These are phyloP conservation scores for Crithidia fasciculata DNA, from an alignment of 208 protist species.

Conservation along the genomic window DNA sequence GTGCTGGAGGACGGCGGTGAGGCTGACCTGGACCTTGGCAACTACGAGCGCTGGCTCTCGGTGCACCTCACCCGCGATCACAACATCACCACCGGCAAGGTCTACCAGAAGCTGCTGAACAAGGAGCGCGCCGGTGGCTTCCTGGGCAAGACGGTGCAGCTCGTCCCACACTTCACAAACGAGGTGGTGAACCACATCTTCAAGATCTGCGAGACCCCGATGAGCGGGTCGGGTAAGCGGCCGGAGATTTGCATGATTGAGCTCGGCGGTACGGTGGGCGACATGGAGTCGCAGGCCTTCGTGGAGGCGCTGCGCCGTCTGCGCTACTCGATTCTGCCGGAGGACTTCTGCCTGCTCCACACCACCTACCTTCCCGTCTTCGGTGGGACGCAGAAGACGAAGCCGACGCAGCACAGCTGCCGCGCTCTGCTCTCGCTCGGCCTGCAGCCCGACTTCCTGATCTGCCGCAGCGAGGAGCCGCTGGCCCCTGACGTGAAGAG, in stretches of 20 bases:
- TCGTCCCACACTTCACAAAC: conserved; percentile 95
- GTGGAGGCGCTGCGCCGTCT: conserved; percentile 97
- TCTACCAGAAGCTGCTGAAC: conserved; percentile 96
- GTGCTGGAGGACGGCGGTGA: conserved; percentile 98
- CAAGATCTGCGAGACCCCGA: conserved; percentile 86
- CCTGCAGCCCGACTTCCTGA: conserved; percentile 98
- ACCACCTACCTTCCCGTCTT: conserved; percentile 92
- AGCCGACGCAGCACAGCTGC: conserved; percentile 98
- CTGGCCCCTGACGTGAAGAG: conserved; percentile 75
- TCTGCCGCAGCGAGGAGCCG: conserved; percentile 95
- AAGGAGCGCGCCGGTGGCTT: conserved; percentile 98
- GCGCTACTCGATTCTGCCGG: conserved; percentile 76
- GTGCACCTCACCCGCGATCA: conserved; percentile 94
- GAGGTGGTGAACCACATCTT: conserved; percentile 91
- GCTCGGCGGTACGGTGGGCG: conserved; percentile 97
- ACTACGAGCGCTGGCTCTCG: conserved; percentile 99
- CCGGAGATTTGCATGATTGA: conserved; percentile 98
- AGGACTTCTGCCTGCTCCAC: conserved; percentile 91
- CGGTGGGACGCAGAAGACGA: conserved; percentile 99
- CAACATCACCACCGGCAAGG: conserved; percentile 99
- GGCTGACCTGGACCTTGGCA: conserved; percentile 98
- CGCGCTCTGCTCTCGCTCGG: conserved; percentile 96
- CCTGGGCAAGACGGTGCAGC: conserved; percentile 99
- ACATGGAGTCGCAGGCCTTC: conserved; percentile 99
- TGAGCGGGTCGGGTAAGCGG: conserved; percentile 68